Base-by-base conservation (phyloP, 2,329 filamentous ascomycete species). In the Penicillium aurantiogriseum region DNA sequence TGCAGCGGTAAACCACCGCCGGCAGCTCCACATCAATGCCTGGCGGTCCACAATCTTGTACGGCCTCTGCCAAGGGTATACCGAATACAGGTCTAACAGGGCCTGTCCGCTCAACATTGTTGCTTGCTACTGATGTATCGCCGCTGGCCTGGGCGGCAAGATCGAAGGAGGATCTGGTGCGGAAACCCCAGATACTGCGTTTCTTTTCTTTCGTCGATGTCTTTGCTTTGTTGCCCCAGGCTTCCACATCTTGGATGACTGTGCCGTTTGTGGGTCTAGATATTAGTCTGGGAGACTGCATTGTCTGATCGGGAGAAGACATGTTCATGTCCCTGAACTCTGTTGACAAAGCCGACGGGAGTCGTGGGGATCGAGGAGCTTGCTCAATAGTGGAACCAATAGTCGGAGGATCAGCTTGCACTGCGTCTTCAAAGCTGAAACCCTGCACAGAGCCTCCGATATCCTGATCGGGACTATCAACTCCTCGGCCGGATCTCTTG, bases 1-100 rank as follows among this genome's bases (percentile, higher is more conserved):
- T 90, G 71, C 92, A 97, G 56, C 94, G 88, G 76, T 95, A 99
- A 9, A 97, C 91, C 2, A 99, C 94, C 7, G 93, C 90, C 1
- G 94, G 94, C 29, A 99, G 79, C 29, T 89, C 87, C 7, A 91
- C 86, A 59, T 86, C 84, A 44, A 90, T 81, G 56, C 91, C 90
- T 13, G 69, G 67, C 0, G 92, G 92, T 13, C 86, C 82, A 66
- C 90, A 92, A 70, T 85, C 90, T 58, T 90, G 86, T 8, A 96
- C 92, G 27, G 94, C 94, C 68, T 97, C 93, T 9, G 86, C 86
- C 51, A 99, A 78, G 5, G 91, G 85, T 33, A 90, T 88, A 2
- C 94, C 94, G 72, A 99, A 99, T 4, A 91, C 90, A 56, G 89
- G 85, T 38, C 87, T 83, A 15, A 87, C 76, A 0, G 85, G 81